Conservation (phyloP, 225 moss, liverwort and hornwort genomes). For the Sphagnum contortum region DNA sequence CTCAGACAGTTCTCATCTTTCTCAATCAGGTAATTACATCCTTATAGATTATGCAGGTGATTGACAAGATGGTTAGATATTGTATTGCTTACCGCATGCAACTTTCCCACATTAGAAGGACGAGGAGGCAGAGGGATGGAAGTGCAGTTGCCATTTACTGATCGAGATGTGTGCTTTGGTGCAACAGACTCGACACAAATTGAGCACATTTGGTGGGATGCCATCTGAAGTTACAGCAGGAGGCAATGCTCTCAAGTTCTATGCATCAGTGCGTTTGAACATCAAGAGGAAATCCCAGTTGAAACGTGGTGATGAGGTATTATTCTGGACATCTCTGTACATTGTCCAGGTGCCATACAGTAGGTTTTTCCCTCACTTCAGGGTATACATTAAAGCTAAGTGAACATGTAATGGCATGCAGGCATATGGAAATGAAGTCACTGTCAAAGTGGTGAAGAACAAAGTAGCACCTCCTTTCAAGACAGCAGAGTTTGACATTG, state of each 20-base stretch:
- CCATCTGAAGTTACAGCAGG: slow-evolving; percentile 52
- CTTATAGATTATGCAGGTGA: not conserved
- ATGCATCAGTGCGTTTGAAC: slow-evolving; percentile 56
- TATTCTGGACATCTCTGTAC: not conserved
- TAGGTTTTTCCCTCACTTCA: no score
- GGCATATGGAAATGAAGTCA: slow-evolving; percentile 40
- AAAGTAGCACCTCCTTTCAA: slow-evolving; percentile 74
- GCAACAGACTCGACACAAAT: slow-evolving; percentile 40
- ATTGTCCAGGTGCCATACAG: not conserved
- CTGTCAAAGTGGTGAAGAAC: slow-evolving; percentile 75
- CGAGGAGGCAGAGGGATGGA: slow-evolving; percentile 7
- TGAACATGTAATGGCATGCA: slow-evolving; percentile 10
- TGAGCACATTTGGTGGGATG: slow-evolving; percentile 36
- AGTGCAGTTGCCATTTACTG: slow-evolving; percentile 1
- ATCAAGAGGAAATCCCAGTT: slow-evolving; percentile 42
- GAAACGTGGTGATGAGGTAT: slow-evolving; percentile 52
- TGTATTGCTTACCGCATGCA: not conserved
- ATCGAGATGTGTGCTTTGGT: slow-evolving; percentile 3
- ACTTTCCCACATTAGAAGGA: not conserved
- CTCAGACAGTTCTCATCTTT: slow-evolving; percentile 60
- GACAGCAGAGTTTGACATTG: slow-evolving; percentile 63
- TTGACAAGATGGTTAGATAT: not conserved
- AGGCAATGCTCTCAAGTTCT: slow-evolving; percentile 65
- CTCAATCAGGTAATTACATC: slow-evolving; percentile 61
- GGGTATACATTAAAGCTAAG: no score